A percentile compares a stretch with the other conserved stretches of the same genome.
Conservation (phyloP, 495 filamentous ascomycete genomes). For the Staphylotrichum longicolle region DNA sequence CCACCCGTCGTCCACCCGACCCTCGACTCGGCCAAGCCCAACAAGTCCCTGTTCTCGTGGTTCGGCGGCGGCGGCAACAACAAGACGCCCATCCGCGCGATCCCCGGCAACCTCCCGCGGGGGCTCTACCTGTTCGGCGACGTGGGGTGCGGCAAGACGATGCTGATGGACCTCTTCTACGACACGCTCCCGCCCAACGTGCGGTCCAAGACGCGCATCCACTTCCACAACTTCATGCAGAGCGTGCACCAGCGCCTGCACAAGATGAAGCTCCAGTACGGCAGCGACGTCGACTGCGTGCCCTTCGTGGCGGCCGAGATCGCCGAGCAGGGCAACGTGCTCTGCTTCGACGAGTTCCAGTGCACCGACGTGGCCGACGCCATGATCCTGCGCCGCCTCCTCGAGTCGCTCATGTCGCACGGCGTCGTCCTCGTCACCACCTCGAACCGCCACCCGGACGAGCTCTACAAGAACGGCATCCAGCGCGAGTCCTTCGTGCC, state of each 20-base stretch:
- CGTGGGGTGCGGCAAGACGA: constrained; percentile 97
- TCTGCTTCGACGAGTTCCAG: constrained; percentile 99
- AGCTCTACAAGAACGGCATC: constrained; percentile 97
- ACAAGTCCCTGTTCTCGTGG: constrained; percentile 67
- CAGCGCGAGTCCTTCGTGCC: constrained; percentile 94
- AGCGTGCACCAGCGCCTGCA: constrained; percentile 93
- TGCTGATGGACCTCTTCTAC: constrained; percentile 99
- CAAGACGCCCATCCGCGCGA: constrained; percentile 40
- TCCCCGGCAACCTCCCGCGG: constrained; percentile 73
- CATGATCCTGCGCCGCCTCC: constrained; percentile 89
- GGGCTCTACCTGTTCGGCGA: constrained; percentile 96
- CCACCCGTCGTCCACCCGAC: constrained; percentile 73
- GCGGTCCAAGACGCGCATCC: constrained; percentile 83
- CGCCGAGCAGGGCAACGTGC: constrained; percentile 75
- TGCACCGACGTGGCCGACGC: constrained; percentile 98
- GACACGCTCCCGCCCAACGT: constrained; percentile 85
- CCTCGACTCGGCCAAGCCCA: constrained; percentile 65
- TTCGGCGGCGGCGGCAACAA: constrained; percentile 51
- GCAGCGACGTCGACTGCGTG: constrained; percentile 86
- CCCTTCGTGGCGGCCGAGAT: constrained; percentile 93
- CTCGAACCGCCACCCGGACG: constrained; percentile 92
- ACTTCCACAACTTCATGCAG: constrained; percentile 99
- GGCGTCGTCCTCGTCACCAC: constrained; percentile 96
- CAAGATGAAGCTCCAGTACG: constrained; percentile 81
- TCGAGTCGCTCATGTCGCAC: constrained; percentile 89